Base-by-base conservation (phyloP, 768 basidiomycete species). In the Strobilomyces dryophilus region DNA sequence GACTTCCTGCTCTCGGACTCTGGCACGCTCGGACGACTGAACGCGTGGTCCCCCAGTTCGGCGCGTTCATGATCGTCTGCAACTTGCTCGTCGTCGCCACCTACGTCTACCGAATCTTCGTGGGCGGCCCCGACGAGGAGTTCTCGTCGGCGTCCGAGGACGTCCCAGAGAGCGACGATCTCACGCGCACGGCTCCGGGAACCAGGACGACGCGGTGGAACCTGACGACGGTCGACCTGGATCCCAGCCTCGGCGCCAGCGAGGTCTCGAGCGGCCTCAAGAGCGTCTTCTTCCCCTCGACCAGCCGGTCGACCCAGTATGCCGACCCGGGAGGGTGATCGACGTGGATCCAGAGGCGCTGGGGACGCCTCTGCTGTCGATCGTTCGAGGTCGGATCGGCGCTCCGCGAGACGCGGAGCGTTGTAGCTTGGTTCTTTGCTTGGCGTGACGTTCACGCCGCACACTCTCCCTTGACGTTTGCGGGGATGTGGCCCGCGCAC, bases 11-110 rank as follows among this genome's bases (percentile, higher is more conserved):
- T 39, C 17, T 37, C 5, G 6, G n/a, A 31, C 17, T 24, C 18
- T 12, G 26, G 26, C 6, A 15, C 24, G 27, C n/a, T 18, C 10
- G 24, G 4, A 8, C 34, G 27, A 39, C 27, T 4, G 9, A 45
- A 35, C 10, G 26, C 1, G n/a, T 24, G 24, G 24, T 35, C 35
- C 35, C 15, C 21, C 45, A 54, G 55, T 8, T 45, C 2, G 24
- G 4, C 1, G 32, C 1, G 4, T 51, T 56, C 41, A 5, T 58
- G 21, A 47, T 58, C 8, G 26, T 51, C 8, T 62, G 61, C 14
- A 58, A 62, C 24, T 32, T 62, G 45, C 49, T 59, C 10, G 54
- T 53, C 34, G 43, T 53, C 8, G 52, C 58, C 18, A 58, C 61
- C 0, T 59, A 55, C 21, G 4, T 49, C 11, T 62, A 62, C 32